Evolutionary conservation across 2,329 filamentous ascomycete genomes (phyloP), one percentile per base, ranked within the genome.

Genomic region (Claviceps pazoutovae): DNA sequence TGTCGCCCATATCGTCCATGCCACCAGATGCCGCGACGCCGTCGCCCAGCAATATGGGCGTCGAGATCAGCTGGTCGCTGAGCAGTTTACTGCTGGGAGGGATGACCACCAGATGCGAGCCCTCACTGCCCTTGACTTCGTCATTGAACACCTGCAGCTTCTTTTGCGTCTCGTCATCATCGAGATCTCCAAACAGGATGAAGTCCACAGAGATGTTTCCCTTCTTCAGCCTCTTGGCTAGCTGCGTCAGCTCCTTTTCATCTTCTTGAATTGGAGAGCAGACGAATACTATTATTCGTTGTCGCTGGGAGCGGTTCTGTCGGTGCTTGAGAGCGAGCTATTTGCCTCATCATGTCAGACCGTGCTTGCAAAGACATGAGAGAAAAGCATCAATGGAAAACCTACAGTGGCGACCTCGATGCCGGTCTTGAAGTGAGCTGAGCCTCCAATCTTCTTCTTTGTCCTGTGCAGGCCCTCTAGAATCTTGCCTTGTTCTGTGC

Each of bases 141-240:
- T 95, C 86, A 69, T 95, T 89, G 75, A 98, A 98, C 30, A 87
- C 84, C 64, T 88, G 83, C 51, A 98, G 81, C 74, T 97, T 97
- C 71, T 93, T 91, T 66, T 86, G 81, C 51, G 86, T 86, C 56
- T 84, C 88, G 58, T 95, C 88, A 60, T 90, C 87, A 58, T 93
- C 88, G 50, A 95, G 78, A 61, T 98, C 91, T 59, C 93, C 93
- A 62, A 98, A 98, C 46, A 91, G 82, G 55, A 98, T 80, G 63
- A 98, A 91, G 68, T 98, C 93, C 64, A 98, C 87, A 55, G 84
- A 87, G 55, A 95, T 87, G 64, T 87, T 91, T 69, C 84, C 86
- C 79, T 98, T 98, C 82, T 97, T 97, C 89, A 97, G 94, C 74
- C 93, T 94, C 75, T 93, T 95, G 45, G 93, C 90, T 34, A 98